Evolutionary conservation across 805 yeast species (phyloP), one percentile per base, ranked within the genome.

Genomic region (Yarrowia sp.): DNA sequence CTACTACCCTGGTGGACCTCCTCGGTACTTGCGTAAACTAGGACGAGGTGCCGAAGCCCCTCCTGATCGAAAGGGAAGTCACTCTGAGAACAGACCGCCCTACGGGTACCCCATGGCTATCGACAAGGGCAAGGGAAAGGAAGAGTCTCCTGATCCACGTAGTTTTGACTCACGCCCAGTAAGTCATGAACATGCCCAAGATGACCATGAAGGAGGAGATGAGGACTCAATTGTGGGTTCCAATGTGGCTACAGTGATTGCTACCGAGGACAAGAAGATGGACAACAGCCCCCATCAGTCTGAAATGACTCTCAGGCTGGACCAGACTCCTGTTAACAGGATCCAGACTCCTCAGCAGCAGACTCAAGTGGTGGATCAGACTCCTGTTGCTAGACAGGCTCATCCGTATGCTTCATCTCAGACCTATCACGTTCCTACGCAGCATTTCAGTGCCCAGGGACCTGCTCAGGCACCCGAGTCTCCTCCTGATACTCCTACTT

Each of bases 101-200:
- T 59, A 59, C 19, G 65, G 65, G 8, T 59, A 59, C 42, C 65
- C 65, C 16, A 16, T 59, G 14, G 65, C 52, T 16, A 16, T 14
- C 4, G 65, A 59, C 3, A 59, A 59, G 22, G 65, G 65, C 41
- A 59, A 59, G 65, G 50, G 40, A 46, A 41, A 35, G 32, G 42
- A 59, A 16, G 26, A 45, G 65, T 35, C 36, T 7, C 41, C 64
- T 2, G 40, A 43, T 19, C 22, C 50, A 1, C 65, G 65, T 59
- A 59, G 65, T 59, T 59, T 32, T 16, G 65, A 59, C 65, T 45
- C 52, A 43, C 52, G 22, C 65, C 52, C 65, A 59, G n/a, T 58
- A 58, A 26, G 45, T 32, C 58, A 49, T 32, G 53, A 48, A 26
- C 52, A 32, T 11, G 38, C 36, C 12, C 58, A 36, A 38, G 58